Percentiles rank a stretch among this genome's conserved stretches.
Conservation (phyloP, 2,329 filamentous ascomycete genomes). For the Aureobasidium sp. region DNA sequence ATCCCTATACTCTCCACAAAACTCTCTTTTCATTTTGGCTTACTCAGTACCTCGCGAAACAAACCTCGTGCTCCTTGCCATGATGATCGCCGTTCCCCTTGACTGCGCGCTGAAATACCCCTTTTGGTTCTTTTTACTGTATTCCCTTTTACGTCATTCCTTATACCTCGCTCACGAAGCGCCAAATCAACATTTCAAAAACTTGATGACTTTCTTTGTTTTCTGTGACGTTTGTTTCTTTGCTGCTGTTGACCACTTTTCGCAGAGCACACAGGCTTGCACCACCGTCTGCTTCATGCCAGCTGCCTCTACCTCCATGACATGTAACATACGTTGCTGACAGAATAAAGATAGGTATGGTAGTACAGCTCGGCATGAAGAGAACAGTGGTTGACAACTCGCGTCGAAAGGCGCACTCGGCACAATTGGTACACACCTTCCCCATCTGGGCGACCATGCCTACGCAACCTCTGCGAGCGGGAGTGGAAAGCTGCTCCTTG, state of each 20-base stretch:
- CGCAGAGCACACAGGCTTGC: background rate
- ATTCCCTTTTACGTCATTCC: conserved; percentile 7
- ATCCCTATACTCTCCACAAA: background rate
- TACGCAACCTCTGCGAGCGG: background rate
- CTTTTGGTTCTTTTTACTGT: conserved; percentile 11
- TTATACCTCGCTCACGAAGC: background rate
- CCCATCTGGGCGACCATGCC: background rate
- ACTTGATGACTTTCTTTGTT: background rate
- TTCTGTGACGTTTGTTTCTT: background rate
- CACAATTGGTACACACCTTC: background rate
- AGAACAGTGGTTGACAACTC: background rate
- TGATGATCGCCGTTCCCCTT: background rate
- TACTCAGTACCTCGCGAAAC: background rate
- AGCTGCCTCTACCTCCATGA: background rate
- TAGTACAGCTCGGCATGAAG: background rate
- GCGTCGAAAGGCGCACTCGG: background rate
- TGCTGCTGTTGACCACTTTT: background rate
- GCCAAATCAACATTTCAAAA: conserved; percentile 5
- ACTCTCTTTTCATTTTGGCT: background rate
- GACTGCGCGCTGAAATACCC: conserved; percentile 12
- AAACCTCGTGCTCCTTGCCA: background rate
- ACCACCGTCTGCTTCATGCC: background rate
- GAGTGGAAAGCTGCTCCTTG: background rate
- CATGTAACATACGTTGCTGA: background rate
- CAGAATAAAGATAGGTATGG: background rate